These are phyloP conservation scores for Sordariomycetes sp. DNA, from an alignment of 2,329 filamentous ascomycete species.

Conservation along the genomic window DNA sequence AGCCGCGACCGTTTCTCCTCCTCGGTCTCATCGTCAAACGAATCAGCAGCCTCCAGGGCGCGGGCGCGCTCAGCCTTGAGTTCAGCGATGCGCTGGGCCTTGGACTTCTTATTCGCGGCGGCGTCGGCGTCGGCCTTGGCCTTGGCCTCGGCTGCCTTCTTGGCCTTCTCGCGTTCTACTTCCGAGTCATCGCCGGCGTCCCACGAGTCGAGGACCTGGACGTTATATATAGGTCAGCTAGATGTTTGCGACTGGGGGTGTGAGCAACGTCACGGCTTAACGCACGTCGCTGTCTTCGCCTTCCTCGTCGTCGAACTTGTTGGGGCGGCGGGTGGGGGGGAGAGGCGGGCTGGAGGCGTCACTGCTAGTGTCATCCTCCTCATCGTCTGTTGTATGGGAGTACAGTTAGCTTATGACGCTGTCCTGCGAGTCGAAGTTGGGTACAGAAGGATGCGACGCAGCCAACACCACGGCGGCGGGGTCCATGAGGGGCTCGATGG, in stretches of 20 bases:
- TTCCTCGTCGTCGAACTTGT: constrained; percentile 85
- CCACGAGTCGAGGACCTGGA: constrained; percentile 87
- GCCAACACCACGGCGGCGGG: too few species aligned
- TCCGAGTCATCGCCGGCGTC: constrained; percentile 95
- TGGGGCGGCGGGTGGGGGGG: constrained; percentile 27
- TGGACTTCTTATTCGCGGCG: constrained; percentile 83
- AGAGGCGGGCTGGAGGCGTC: constrained; percentile 21
- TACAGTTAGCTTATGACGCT: neutral
- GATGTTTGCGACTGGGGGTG: neutral
- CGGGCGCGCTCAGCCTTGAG: constrained; percentile 52
- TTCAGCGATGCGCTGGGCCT: constrained; percentile 72
- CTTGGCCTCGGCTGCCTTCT: constrained; percentile 76
- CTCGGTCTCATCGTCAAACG: constrained; percentile 56
- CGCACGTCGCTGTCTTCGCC: constrained; percentile 67
- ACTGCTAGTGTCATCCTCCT: constrained; percentile 23
- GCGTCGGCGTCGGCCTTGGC: constrained; percentile 83
- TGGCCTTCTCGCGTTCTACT: constrained; percentile 88
- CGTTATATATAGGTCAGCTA: neutral
- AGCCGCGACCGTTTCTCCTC: constrained; percentile 64
- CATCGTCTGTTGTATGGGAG: constrained; percentile 21
- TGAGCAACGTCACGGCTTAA: constrained; percentile 7
- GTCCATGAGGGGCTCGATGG: neutral
- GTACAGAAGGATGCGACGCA: neutral
- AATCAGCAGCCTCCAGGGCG: constrained; percentile 38
- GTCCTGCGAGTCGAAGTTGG: neutral